phyloP scores from a whole-genome alignment of 2,329 filamentous ascomycete species.

The Podosphaera fusca region DNA sequence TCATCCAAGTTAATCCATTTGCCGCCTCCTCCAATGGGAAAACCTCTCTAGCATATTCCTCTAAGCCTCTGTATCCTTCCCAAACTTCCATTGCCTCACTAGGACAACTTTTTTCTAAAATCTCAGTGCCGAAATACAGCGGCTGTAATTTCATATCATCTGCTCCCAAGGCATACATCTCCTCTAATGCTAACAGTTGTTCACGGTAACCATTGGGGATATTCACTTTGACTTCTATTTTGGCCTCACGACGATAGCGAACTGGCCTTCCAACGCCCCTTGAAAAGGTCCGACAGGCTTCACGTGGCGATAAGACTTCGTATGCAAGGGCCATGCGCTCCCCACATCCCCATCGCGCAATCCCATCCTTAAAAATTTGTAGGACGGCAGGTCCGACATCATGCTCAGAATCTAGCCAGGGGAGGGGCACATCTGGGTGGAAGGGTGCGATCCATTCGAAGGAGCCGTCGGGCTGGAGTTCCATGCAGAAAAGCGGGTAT shows the following conservation, averaged over 20 bases:
- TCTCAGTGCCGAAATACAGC: conserved; percentile 36
- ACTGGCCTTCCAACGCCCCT: conserved; percentile 58
- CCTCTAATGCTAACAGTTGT: conserved; percentile 51
- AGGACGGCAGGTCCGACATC: conserved; percentile 81
- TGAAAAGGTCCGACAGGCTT: conserved; percentile 63
- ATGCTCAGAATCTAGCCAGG: conserved; percentile 91
- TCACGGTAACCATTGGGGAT: conserved; percentile 74
- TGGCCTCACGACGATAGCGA: conserved; percentile 44
- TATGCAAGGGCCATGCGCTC: conserved; percentile 71
- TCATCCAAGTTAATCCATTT: conserved; percentile 88
- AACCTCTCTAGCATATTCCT: conserved; percentile 86
- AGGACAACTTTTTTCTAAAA: conserved; percentile 41
- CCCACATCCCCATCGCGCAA: conserved; percentile 52
- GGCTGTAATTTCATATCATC: conserved; percentile 29
- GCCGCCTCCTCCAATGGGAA: conserved; percentile 88
- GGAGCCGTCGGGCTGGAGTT: conserved; percentile 59
- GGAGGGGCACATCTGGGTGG: conserved; percentile 66
- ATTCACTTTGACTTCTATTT: conserved; percentile 65
- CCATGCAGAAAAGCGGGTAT: conserved; percentile 92
- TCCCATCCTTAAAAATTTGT: conserved; percentile 87
- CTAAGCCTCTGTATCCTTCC: conserved; percentile 74
- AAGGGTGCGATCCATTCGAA: conserved; percentile 91
- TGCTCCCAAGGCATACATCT: conserved; percentile 26
- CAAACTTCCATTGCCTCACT: conserved; percentile 59
- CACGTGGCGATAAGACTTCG: conserved; percentile 60